Evolutionary conservation across 306 rosid species (phyloP), one percentile per base, ranked within the genome.

Genomic region (Dryas octopetala): DNA sequence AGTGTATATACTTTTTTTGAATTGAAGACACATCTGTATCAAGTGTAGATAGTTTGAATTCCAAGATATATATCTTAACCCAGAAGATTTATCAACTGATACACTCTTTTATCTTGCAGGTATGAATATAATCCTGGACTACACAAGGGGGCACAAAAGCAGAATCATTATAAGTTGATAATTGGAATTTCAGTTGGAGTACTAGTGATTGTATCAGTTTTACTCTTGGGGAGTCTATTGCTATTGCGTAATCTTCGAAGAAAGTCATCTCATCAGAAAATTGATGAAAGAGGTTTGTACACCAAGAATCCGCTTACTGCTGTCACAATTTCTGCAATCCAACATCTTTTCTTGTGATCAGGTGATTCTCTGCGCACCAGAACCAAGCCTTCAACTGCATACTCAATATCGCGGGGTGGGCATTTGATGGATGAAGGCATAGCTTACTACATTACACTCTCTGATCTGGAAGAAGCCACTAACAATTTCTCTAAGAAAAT

Each of bases 401-500:
- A 85, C 77, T 94, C 98, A 44, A 80, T 74, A 17, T 85, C 78
- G 23, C 80, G 78, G 46, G 38, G 38, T 32, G 96, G 86, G 41
- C 88, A 64, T 82, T 78, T 91, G 82, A 83, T 73, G 88, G 99
- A 95, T 23, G 98, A 95, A 71, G 96, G 99, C 66, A 79, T 86
- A 80, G 93, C 98, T 71, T 96, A 85, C 82, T 88, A 86, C 77
- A 84, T 90, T 32, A 47, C 89, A 3, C 89, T 96, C 62, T 76
- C 96, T 14, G 91, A 89, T 63, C 89, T 96, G 74, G 92, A 79
- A 84, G 96, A 83, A 80, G 99, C 97, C 60, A 96, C 99, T 1
- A 75, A 85, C 76, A 83, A 83, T 52, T 92, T 87, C 71, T 78
- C 89, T 8, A 90, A 84, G 87, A 92, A 92, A 83, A 87, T 92